Base-by-base conservation (phyloP, 768 basidiomycete species). In the Amanita pseudoporphyria region DNA sequence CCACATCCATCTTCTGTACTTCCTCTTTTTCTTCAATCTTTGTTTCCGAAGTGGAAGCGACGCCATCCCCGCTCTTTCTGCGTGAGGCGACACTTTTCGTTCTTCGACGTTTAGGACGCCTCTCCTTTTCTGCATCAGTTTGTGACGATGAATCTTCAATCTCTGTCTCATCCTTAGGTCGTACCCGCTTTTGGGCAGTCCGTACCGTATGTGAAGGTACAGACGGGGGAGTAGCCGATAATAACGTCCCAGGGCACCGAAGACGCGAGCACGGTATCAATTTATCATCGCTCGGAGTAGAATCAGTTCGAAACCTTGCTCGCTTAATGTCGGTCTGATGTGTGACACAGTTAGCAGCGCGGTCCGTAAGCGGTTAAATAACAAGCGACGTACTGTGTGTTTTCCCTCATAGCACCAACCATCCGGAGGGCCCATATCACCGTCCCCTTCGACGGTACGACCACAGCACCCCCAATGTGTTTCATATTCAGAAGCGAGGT, bases 341-440 rank as follows among this genome's bases (percentile, higher is more conserved):
- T 16, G 21, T 21, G 22, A 53, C 22, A 47, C 39, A 46, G 47
- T 19, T 28, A 35, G 49, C 22, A 48, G 21, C 10, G 47, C 36
- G 26, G 44, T 21, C n/a, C 45, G 46, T 19, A 38, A 6, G 26
- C 28, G 43, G 9, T 18, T n/a, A n/a, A n/a, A n/a, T n/a, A n/a
- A n/a, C 40, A 32, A 53, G 36, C 32, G 40, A 46, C 40, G 73
- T 45, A 82, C 81, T 6, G 87, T 88, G 61, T 90, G 87, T 62
- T 73, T 77, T 3, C 87, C n/a, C n/a, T n/a, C n/a, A n/a, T n/a
- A n/a, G n/a, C n/a, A n/a, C n/a, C n/a, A n/a, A n/a, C n/a, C n/a
- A 59, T 87, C 84, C 1, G 87, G 87, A 1, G 87, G 87, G 0
- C 87, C 87, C 67, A 82, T 82, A 53, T 86, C 82, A 1, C 87